Evolutionary conservation across 2,329 filamentous ascomycete species (phyloP).

Genomic region (Botrytis pseudocinerea): DNA sequence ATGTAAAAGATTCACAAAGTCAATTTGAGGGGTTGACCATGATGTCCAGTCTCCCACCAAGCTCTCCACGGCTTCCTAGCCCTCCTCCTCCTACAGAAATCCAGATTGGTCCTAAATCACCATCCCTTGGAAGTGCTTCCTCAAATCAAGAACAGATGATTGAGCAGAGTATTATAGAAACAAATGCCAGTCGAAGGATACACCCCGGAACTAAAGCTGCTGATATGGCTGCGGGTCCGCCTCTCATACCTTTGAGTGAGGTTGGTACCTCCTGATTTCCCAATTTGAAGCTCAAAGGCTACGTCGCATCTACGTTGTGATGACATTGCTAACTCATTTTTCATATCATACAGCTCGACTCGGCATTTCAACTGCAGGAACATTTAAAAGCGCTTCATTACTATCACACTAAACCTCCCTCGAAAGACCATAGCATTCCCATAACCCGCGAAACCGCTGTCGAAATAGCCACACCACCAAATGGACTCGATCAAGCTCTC

Average conservation of each 20-base stretch:
- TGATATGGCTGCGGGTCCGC: constrained; percentile 91
- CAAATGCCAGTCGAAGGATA: constrained; percentile 79
- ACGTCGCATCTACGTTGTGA: constrained; percentile 21
- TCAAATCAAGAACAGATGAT: constrained; percentile 58
- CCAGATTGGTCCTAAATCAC: constrained; percentile 80
- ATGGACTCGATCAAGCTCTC: constrained; percentile 78
- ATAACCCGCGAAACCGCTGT: constrained; percentile 75
- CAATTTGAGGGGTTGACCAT: constrained; percentile 46
- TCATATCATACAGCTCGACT: constrained; percentile 70
- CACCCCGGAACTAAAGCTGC: constrained; percentile 88
- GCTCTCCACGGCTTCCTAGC: constrained; percentile 89
- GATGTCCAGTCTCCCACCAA: constrained; percentile 56
- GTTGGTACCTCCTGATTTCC: constrained; percentile 50
- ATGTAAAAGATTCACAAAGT: constrained; percentile 19
- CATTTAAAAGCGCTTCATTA: constrained; percentile 92
- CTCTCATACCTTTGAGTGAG: constrained; percentile 80
- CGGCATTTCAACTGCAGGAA: constrained; percentile 95
- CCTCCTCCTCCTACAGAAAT: constrained; percentile 94
- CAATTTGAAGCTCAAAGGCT: constrained; percentile 14
- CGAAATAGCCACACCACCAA: constrained; percentile 75
- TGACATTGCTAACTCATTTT: constrained; percentile 29
- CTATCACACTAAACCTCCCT: constrained; percentile 66
- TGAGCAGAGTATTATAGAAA: constrained; percentile 65
- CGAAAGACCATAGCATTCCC: constrained; percentile 61
- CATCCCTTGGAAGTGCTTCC: constrained; percentile 60